These are phyloP conservation scores for Penicillium bialowiezense DNA, from an alignment of 495 filamentous ascomycete species.

Conservation along the genomic window DNA sequence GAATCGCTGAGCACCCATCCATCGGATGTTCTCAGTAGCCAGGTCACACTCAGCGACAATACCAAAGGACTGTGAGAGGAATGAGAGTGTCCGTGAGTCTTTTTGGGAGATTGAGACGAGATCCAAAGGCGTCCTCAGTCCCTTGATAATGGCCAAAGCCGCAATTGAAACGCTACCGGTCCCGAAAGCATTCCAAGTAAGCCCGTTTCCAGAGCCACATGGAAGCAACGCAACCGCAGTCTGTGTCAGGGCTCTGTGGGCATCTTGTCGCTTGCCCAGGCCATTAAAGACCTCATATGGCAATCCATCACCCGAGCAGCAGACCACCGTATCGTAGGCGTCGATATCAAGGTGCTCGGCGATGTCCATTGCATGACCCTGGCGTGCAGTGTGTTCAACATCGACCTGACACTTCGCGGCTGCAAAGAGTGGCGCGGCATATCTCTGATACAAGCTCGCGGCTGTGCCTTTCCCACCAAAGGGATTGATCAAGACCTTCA, in stretches of 20 bases:
- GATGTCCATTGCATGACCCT: constrained; percentile 77
- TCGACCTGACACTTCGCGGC: constrained; percentile 77
- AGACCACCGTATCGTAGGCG: constrained; percentile 76
- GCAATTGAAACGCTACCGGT: constrained; percentile 73
- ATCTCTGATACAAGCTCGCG: constrained; percentile 65
- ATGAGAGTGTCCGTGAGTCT: constrained; percentile 67
- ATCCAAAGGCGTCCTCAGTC: constrained; percentile 75
- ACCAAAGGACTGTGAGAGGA: constrained; percentile 87
- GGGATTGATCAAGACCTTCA: constrained; percentile 89
- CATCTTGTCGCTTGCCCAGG: constrained; percentile 71
- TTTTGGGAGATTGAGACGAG: constrained; percentile 86
- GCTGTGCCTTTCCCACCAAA: constrained; percentile 83
- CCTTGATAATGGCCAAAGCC: constrained; percentile 81
- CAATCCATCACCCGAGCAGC: constrained; percentile 89
- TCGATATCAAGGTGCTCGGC: constrained; percentile 75
- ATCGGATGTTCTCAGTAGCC: constrained; percentile 83
- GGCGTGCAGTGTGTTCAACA: constrained; percentile 67
- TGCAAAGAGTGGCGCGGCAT: constrained; percentile 79
- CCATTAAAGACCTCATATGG: constrained; percentile 96
- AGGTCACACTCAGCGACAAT: constrained; percentile 88
- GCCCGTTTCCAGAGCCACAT: constrained; percentile 89
- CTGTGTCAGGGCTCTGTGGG: constrained; percentile 66
- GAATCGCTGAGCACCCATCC: constrained; percentile 86
- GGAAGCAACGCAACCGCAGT: constrained; percentile 88
- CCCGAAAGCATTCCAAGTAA: constrained; percentile 87